Base-by-base conservation (phyloP, 495 filamentous ascomycete species). In the Lasiosphaeris hirsuta region DNA sequence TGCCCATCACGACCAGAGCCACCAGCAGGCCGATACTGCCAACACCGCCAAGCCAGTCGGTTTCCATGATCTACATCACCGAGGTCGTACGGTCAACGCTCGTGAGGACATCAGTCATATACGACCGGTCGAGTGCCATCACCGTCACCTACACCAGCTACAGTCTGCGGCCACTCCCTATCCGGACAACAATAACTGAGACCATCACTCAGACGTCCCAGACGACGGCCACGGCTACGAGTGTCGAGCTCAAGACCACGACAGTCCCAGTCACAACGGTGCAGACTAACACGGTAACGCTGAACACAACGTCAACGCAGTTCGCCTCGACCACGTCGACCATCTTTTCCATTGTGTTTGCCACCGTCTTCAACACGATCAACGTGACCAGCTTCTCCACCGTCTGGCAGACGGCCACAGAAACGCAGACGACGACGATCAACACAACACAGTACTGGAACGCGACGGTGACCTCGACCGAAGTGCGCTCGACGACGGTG, bases 321-420 rank as follows among this genome's bases (percentile, higher is more conserved):
- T 37, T 46, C 5, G 30, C 18, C 23, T 34, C 45, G 10, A 59
- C 48, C 40, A 53, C 57, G 10, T 59, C 60, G 10, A 63, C 60
- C n/a, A 52, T 41, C 39, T 59, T 37, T 30, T 52, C 56, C 36
- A 50, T 63, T 19, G 51, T 63, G 23, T 62, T 62, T 34, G 59
- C 59, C 35, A 62, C 59, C n/a, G 59, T 62, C 35, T 56, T 52
- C 47, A 63, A 59, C 47, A 63, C 60, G 17, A 36, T 62, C 37
- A 48, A 53, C 19, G 40, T 63, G 13, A 59, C 60, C 14, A 45
- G 18, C 34, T 50, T 36, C 42, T 59, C 60, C 11, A 63, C 56
- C 30, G 51, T 51, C 35, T 53, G 46, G 46, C 51, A 56, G 23
- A 63, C 60, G 10, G n/a, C 40, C 35, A 59, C 60, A 4, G 34